A percentile compares a stretch with the other conserved stretches of the same genome.
These are phyloP conservation scores for Picea sitchensis DNA, from an alignment of 75 land plant species.

Conservation along the genomic window DNA sequence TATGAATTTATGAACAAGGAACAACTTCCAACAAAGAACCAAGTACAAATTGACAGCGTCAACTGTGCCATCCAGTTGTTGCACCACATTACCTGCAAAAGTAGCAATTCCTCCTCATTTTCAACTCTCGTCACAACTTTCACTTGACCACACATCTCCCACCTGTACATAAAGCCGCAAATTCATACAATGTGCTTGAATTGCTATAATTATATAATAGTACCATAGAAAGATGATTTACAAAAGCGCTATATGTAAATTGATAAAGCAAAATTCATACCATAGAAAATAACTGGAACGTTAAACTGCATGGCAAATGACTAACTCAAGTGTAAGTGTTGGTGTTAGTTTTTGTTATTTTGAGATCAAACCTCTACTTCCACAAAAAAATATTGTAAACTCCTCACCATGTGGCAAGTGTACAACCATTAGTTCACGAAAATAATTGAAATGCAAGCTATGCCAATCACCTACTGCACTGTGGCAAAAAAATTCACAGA, in stretches of 20 bases:
- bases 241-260: background rate
- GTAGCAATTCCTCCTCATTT: slow-evolving; percentile 88
- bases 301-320: background rate
- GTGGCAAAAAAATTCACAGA: too few relatives aligned
- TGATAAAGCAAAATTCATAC: background rate
- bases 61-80: background rate
- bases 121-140: slow-evolving; percentile 94
- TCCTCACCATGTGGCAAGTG: too few relatives aligned
- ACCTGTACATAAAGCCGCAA: slow-evolving; percentile 41
- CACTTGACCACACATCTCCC: slow-evolving; percentile 98
- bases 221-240: background rate
- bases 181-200: background rate
- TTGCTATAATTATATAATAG: background rate
- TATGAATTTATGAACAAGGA: background rate
- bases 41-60: background rate
- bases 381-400: too few relatives aligned
- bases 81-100: slow-evolving; percentile 56
- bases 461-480: too few relatives aligned
- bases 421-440: too few relatives aligned
- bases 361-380: too few relatives aligned
- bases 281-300: background rate
- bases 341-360: too few relatives aligned
- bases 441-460: too few relatives aligned
- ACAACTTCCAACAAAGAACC: background rate
- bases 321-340: too few relatives aligned